Conservation (phyloP, 1,139 yeast species). For the Lodderomyces pseudojiufengensis region DNA sequence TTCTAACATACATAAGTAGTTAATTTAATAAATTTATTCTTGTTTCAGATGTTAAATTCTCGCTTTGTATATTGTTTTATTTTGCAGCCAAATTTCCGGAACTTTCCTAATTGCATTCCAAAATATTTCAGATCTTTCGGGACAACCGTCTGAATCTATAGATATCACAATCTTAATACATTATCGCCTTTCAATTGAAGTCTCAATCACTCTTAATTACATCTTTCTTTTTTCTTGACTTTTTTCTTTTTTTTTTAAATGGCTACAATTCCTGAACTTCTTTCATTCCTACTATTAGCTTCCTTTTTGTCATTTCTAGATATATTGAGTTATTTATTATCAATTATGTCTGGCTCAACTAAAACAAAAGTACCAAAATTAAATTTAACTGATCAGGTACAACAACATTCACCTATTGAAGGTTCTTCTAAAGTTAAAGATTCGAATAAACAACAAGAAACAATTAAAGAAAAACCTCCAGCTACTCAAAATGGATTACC, state of each 20-base stretch:
- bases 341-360: slow-evolving; percentile 10
- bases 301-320: slow-evolving; percentile 15
- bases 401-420: slow-evolving; percentile 2
- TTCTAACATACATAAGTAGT: no score
- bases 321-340: slow-evolving; percentile 10
- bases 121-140: no score
- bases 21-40: no score
- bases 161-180: no score
- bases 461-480: slow-evolving; percentile 1
- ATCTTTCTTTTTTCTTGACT: slow-evolving; percentile 2
- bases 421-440: slow-evolving; percentile 2
- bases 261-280: slow-evolving; percentile 12
- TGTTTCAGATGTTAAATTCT: no score
- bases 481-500: not conserved
- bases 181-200: not conserved
- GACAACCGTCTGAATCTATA: no score
- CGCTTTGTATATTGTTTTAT: no score
- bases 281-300: slow-evolving; percentile 13
- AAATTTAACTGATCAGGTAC: not conserved
- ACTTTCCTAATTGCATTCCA: no score
- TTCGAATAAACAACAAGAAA: not conserved
- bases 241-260: slow-evolving; percentile 5
- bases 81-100: no score
- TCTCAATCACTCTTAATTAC: not conserved
- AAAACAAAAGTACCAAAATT: slow-evolving; percentile 1